phyloP scores from a whole-genome alignment of 371 early-diverging fungal genomes.

The Apophysomyces ossiformis region DNA sequence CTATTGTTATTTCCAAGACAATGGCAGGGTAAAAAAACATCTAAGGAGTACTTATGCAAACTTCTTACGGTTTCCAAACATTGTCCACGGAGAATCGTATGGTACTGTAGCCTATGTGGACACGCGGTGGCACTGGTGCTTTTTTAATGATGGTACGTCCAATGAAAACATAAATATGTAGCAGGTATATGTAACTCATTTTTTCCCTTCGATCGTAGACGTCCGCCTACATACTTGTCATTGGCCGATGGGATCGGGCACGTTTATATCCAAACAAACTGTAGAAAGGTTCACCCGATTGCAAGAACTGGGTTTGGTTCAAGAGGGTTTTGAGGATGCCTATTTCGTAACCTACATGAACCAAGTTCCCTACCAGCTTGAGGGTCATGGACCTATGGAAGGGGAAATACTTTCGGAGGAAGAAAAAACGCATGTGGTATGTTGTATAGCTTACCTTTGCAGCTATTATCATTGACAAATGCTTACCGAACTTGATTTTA shows the following conservation, averaged over 20 bases:
- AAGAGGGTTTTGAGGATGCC: slow-evolving; percentile 60
- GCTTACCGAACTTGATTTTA: not conserved
- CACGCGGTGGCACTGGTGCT: slow-evolving; percentile 71
- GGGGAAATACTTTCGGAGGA: slow-evolving; percentile 24
- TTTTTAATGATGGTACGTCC: slow-evolving; percentile 56
- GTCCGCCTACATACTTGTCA: slow-evolving; percentile 63
- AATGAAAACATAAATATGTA: not conserved
- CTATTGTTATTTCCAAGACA: slow-evolving; percentile 71
- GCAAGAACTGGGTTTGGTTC: slow-evolving; percentile 54
- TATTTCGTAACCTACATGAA: slow-evolving; percentile 65
- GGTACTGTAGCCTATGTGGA: slow-evolving; percentile 53
- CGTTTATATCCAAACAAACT: slow-evolving; percentile 56
- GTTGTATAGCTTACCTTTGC: not conserved
- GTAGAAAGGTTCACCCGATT: slow-evolving; percentile 56
- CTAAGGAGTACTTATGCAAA: slow-evolving; percentile 65
- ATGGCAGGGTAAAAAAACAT: slow-evolving; percentile 41
- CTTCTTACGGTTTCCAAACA: slow-evolving; percentile 57
- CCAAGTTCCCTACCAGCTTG: slow-evolving; percentile 62
- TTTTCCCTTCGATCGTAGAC: slow-evolving; percentile 26
- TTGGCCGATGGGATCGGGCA: slow-evolving; percentile 58
- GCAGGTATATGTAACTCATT: too few species aligned
- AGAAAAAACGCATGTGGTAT: slow-evolving; percentile 45
- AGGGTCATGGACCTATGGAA: slow-evolving; percentile 31
- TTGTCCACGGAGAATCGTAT: slow-evolving; percentile 59
- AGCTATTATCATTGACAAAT: too few species aligned